Conservation (phyloP, 257 asterid genomes). For the Jacaranda mimosifolia region DNA sequence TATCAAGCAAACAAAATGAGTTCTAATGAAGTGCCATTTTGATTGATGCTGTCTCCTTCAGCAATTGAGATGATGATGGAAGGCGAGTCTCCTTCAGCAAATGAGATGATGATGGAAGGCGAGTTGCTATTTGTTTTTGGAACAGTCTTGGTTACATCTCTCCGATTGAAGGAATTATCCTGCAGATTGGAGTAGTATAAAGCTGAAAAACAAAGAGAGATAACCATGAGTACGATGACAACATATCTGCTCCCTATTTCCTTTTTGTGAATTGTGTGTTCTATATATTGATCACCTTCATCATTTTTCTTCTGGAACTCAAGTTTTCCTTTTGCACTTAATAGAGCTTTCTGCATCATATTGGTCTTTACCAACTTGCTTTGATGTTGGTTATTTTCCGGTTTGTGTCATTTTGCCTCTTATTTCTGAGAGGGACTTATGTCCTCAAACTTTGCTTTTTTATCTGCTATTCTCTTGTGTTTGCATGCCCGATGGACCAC, state of each 20-base stretch:
- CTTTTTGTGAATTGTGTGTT: neutral
- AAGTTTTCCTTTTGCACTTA: neutral
- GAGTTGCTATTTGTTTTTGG: slow-evolving; percentile 18
- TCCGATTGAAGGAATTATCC: neutral
- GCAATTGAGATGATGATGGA: slow-evolving; percentile 25
- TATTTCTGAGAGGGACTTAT: slow-evolving; percentile 1
- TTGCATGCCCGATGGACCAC: neutral
- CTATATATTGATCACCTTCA: neutral
- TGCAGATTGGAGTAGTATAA: slow-evolving; percentile 5
- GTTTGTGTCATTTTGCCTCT: neutral
- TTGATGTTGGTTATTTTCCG: neutral
- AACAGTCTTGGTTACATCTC: slow-evolving; percentile 3
- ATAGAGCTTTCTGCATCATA: neutral
- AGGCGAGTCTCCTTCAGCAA: slow-evolving; percentile 20
- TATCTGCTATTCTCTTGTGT: neutral
- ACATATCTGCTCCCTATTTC: neutral
- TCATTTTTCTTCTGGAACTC: neutral
- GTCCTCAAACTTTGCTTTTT: neutral
- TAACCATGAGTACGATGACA: neutral
- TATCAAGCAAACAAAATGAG: slow-evolving; percentile 46
- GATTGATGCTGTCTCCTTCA: slow-evolving; percentile 32
- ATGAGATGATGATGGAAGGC: slow-evolving; percentile 21
- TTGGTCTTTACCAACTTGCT: neutral
- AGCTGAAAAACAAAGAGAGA: neutral
- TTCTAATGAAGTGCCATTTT: slow-evolving; percentile 32